phyloP scores from a whole-genome alignment of 805 yeast genomes.

The Ogataea allantospora region DNA sequence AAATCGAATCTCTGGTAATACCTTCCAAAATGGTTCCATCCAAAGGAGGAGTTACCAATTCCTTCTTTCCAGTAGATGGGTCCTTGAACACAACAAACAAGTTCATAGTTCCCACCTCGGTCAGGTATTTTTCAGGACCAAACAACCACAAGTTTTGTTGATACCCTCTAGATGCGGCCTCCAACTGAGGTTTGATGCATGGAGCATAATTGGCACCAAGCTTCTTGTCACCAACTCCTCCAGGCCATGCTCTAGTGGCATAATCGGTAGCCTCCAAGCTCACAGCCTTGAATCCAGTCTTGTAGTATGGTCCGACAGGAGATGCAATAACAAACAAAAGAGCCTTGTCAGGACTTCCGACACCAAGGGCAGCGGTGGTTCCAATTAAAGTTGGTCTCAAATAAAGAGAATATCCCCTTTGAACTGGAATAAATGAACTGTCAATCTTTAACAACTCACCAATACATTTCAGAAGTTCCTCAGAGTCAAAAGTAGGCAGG shows the following conservation, averaged over 20 bases:
- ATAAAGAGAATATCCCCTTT: constrained; percentile 87
- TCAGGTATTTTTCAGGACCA: constrained; percentile 81
- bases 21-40: constrained; percentile 98
- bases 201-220: constrained; percentile 98
- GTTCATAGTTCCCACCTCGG: constrained; percentile 99
- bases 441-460: constrained; percentile 76
- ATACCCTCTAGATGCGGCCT: constrained; percentile 89
- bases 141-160: constrained; percentile 97
- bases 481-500: constrained; percentile 80
- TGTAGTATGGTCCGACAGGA: constrained; percentile 96
- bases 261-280: constrained; percentile 91
- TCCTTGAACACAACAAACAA: constrained; percentile 83
- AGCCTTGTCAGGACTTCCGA: constrained; percentile 77
- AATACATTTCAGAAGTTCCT: constrained; percentile 71
- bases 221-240: constrained; percentile 95
- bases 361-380: constrained; percentile 86
- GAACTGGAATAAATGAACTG: constrained; percentile 74
- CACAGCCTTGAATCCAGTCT: constrained; percentile 95
- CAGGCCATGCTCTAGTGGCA: constrained; percentile 99
- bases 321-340: constrained; percentile 83
- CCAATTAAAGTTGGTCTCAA: constrained; percentile 95
- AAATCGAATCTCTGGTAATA: constrained; percentile 89
- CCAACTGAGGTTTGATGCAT: constrained; percentile 83
- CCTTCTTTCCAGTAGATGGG: constrained; percentile 76
- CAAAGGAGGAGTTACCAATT: constrained; percentile 91